Conservation (phyloP, 805 yeast species). For the Saccharomycopsis vini region DNA sequence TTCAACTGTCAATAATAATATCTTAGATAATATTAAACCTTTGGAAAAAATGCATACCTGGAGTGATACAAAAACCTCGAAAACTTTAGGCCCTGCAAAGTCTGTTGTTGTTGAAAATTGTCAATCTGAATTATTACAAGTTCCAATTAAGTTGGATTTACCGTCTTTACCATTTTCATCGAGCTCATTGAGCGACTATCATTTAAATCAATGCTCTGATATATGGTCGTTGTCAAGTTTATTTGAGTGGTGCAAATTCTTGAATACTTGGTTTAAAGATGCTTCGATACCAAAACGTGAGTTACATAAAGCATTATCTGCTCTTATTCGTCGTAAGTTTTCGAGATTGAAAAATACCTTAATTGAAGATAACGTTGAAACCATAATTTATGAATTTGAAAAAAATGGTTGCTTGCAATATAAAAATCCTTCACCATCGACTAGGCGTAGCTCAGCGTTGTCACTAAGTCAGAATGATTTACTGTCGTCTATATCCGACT, state of each 20-base stretch:
- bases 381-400: constrained; percentile 36
- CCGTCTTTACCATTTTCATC: constrained; percentile 54
- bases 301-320: constrained; percentile 43
- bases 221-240: constrained; percentile 41
- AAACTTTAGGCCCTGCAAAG: background rate
- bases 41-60: background rate
- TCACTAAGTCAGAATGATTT: too few species aligned
- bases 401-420: constrained; percentile 31
- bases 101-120: background rate
- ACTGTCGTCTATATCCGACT: background rate
- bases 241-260: constrained; percentile 46
- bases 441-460: background rate
- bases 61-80: background rate
- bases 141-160: constrained; percentile 26
- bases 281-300: constrained; percentile 41
- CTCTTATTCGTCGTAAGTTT: constrained; percentile 41
- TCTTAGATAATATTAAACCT: background rate
- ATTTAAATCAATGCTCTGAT: constrained; percentile 37
- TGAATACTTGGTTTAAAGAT: constrained; percentile 46
- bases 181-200: constrained; percentile 37
- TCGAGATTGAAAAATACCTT: constrained; percentile 42
- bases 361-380: constrained; percentile 42
- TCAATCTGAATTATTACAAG: background rate
- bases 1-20: background rate
- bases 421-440: background rate